Evolutionary conservation across 1,284 basidiomycete genomes (phyloP), one percentile per base, ranked within the genome.

Genomic region (Trichosporon inkin): DNA sequence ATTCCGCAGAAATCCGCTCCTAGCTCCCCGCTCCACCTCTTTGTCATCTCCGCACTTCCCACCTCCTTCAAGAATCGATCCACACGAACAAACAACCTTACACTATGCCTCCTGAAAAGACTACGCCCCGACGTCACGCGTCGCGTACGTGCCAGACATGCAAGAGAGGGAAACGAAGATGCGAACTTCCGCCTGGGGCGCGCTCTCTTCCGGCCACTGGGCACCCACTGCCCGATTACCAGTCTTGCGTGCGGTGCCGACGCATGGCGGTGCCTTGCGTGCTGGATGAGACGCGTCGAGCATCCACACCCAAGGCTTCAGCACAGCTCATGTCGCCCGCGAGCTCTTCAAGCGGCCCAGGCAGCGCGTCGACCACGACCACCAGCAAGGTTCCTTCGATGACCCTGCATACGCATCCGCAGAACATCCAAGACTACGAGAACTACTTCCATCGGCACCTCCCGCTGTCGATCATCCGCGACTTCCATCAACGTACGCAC

Each of bases 371-470:
- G 24, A 49, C 44, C 28, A 32, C 28, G 14, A n/a, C 44, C 16
- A n/a, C 24, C 7, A 32, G 22, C 14, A 49, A 49, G 44, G 24
- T 49, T 5, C 44, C 44, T 2, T 49, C 44, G 14, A 49, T 49
- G 44, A 49, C 44, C 2, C 24, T 49, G 24, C 44, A 49, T 24
- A 49, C 44, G 22, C 44, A 49, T 24, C 44, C 44, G 22, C 44
- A 49, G 8, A 49, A 49, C 44, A 49, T 57, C 14, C 34, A 57
- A 11, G 56, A 57, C 47, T 57, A 57, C 14, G 36, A 53, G 37
- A 32, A 32, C 17, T 57, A 53, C 32, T 57, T 57, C 38, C 56
- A 51, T 7, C 49, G 56, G 8, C 52, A 52, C 49, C 56, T 57
- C 10, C 56, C 56, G 8, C 22, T 57, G 37, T 52, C 47, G 10